A percentile compares a stretch with the other conserved stretches of the same genome.
These are phyloP conservation scores for Diaporthe citriasiana DNA, from an alignment of 2,329 filamentous ascomycete species.

Conservation along the genomic window DNA sequence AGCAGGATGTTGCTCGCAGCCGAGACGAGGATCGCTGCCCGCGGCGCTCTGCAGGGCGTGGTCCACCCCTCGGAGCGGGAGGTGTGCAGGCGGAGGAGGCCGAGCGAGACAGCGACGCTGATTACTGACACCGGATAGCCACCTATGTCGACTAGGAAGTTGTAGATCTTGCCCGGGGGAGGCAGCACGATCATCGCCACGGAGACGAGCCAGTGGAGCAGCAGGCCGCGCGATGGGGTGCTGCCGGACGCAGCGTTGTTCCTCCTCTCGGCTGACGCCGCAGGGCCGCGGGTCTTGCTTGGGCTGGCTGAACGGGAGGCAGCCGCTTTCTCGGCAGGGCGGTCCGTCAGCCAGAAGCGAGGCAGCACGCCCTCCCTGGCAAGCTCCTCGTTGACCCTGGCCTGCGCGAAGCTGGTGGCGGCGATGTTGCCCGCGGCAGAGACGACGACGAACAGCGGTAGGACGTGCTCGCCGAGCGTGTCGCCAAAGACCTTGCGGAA, in stretches of 20 bases:
- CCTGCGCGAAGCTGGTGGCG: slow-evolving; percentile 63
- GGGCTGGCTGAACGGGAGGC: slow-evolving; percentile 37
- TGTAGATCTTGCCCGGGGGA: slow-evolving; percentile 59
- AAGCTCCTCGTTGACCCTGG: slow-evolving; percentile 62
- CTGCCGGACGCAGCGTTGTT: neutral
- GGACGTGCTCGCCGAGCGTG: slow-evolving; percentile 56
- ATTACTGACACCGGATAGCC: slow-evolving; percentile 56
- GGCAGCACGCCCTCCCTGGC: slow-evolving; percentile 63
- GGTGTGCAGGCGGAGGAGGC: slow-evolving; percentile 52
- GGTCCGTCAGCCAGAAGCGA: slow-evolving; percentile 52
- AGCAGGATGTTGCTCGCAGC: slow-evolving; percentile 52
- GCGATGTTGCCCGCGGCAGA: slow-evolving; percentile 64
- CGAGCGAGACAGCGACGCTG: slow-evolving; percentile 51
- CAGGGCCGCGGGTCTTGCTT: slow-evolving; percentile 18
- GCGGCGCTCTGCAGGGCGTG: slow-evolving; percentile 50
- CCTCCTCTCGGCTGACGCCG: neutral
- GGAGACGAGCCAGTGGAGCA: slow-evolving; percentile 73
- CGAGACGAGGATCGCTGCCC: slow-evolving; percentile 50
- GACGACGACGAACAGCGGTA: slow-evolving; percentile 61
- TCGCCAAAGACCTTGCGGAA: slow-evolving; percentile 69
- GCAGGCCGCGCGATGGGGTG: slow-evolving; percentile 54
- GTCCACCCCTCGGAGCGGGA: slow-evolving; percentile 49
- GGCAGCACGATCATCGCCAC: slow-evolving; percentile 67
- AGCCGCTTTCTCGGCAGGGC: slow-evolving; percentile 29
- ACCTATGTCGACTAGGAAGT: slow-evolving; percentile 56